phyloP scores from a whole-genome alignment of 2,329 filamentous ascomycete species.

The Botrytis hyacinthi region DNA sequence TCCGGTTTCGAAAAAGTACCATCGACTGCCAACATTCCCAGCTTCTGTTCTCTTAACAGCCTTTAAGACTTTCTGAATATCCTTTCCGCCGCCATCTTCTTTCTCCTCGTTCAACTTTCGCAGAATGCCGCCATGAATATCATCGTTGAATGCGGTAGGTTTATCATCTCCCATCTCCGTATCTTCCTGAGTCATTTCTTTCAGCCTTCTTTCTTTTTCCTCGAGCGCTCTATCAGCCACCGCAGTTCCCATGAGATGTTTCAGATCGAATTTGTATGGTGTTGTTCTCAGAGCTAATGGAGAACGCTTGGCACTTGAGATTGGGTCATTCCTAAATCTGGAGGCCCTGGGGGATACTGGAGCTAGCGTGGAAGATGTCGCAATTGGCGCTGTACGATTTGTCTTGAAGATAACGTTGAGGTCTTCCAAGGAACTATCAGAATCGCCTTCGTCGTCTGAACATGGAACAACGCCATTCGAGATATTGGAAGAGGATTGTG shows the following conservation, averaged over 20 bases:
- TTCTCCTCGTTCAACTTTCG: slow-evolving; percentile 31
- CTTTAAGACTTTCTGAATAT: slow-evolving; percentile 47
- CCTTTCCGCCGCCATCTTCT: slow-evolving; percentile 41
- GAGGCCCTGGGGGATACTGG: slow-evolving; percentile 24
- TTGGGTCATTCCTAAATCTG: slow-evolving; percentile 22
- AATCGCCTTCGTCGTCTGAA: slow-evolving; percentile 66
- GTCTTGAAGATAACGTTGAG: slow-evolving; percentile 43
- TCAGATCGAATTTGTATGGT: slow-evolving; percentile 63
- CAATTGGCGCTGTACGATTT: slow-evolving; percentile 24
- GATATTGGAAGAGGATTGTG: slow-evolving; percentile 3
- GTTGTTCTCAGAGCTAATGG: slow-evolving; percentile 43
- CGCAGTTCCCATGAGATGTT: slow-evolving; percentile 59
- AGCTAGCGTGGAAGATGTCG: not conserved
- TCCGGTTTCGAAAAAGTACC: slow-evolving; percentile 53
- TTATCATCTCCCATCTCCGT: slow-evolving; percentile 10
- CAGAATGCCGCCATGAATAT: slow-evolving; percentile 10
- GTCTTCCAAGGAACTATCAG: slow-evolving; percentile 53
- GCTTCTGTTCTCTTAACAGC: slow-evolving; percentile 62
- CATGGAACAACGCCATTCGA: slow-evolving; percentile 53
- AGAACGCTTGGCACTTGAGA: slow-evolving; percentile 47
- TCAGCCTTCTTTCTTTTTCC: slow-evolving; percentile 48
- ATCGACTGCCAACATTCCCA: slow-evolving; percentile 50
- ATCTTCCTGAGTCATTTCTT: slow-evolving; percentile 32
- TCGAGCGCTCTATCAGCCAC: slow-evolving; percentile 58
- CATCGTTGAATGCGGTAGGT: not conserved